Evolutionary conservation across 805 yeast genomes (phyloP).

Genomic region (Schizosaccharomyces osmophilus): DNA sequence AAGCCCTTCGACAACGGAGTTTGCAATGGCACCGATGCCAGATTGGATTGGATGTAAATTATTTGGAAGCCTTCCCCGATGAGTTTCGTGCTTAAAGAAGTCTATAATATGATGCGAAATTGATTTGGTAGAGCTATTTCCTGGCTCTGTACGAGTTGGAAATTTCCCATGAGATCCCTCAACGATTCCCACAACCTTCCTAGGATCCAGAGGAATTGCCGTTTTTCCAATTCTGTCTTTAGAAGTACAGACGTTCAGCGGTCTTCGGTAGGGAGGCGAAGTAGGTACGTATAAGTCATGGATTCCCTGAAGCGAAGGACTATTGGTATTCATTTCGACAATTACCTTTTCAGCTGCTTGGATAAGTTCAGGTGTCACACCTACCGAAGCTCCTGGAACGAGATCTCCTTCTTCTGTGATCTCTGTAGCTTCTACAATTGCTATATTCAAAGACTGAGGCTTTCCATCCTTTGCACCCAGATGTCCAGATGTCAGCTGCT

Average conservation of each 20-base stretch:
- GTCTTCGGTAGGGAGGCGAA: constrained; percentile 71
- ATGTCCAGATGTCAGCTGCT: constrained; percentile 84
- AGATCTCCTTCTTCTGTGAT: constrained; percentile 85
- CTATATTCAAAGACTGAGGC: constrained; percentile 36
- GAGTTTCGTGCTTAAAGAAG: constrained; percentile 71
- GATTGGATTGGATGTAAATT: constrained; percentile 88
- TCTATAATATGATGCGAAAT: constrained; percentile 75
- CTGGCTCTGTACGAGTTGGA: constrained; percentile 73
- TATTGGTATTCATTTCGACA: constrained; percentile 76
- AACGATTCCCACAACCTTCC: constrained; percentile 72
- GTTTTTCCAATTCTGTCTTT: constrained; percentile 47
- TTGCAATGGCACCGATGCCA: constrained; percentile 96
- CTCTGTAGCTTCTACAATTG: constrained; percentile 90
- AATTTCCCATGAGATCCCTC: constrained; percentile 55
- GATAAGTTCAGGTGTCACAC: constrained; percentile 86
- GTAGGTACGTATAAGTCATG: constrained; percentile 90
- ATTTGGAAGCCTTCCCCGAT: constrained; percentile 69
- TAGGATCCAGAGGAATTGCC: constrained; percentile 70
- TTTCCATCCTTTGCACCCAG: constrained; percentile 20
- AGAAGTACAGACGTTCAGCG: constrained; percentile 62
- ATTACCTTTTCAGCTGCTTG: constrained; percentile 68
- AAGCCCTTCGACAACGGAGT: constrained; percentile 89
- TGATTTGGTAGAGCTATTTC: constrained; percentile 54
- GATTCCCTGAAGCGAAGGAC: constrained; percentile 86
- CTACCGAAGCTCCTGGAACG: constrained; percentile 97